A percentile compares a stretch with the other conserved stretches of the same genome.
Conservation (phyloP, 495 filamentous ascomycete genomes). For the Penicillium nucicola region DNA sequence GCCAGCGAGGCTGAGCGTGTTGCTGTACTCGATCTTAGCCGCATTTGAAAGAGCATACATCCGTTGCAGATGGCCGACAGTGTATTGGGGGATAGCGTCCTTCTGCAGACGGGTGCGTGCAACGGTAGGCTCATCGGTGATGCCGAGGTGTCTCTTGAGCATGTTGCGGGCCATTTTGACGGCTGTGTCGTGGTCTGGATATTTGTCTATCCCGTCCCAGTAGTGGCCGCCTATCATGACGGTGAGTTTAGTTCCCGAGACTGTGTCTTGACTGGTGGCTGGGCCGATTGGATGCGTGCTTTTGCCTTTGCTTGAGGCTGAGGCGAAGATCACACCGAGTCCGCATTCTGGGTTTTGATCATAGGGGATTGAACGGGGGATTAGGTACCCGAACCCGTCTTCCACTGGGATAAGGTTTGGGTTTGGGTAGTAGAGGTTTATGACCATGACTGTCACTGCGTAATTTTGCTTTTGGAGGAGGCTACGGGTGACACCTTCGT, state of each 20-base stretch:
- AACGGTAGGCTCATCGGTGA: conserved; percentile 55
- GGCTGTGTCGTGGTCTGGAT: conserved; percentile 61
- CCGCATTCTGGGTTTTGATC: conserved; percentile 78
- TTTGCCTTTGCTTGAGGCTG: conserved; percentile 47
- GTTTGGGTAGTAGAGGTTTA: conserved; percentile 80
- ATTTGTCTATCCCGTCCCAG: conserved; percentile 63
- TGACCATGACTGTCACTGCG: conserved; percentile 80
- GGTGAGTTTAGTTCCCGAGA: conserved; percentile 78
- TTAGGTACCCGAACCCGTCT: conserved; percentile 84
- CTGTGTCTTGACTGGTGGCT: conserved; percentile 45
- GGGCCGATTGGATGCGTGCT: background rate
- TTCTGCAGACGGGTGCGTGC: conserved; percentile 60
- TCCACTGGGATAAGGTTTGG: conserved; percentile 58
- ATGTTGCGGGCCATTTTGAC: conserved; percentile 63
- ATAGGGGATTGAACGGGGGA: conserved; percentile 66
- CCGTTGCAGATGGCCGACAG: conserved; percentile 65
- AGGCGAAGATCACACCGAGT: conserved; percentile 91
- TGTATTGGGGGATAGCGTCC: conserved; percentile 88
- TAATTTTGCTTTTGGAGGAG: conserved; percentile 42
- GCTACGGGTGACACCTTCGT: background rate
- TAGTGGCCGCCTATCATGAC: conserved; percentile 95
- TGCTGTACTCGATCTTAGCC: conserved; percentile 54
- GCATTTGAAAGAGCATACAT: conserved; percentile 57
- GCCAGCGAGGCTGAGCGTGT: conserved; percentile 71
- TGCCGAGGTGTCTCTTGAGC: conserved; percentile 69